These are phyloP conservation scores for Stemphylium beticola DNA, from an alignment of 2,329 filamentous ascomycete species.

Conservation along the genomic window DNA sequence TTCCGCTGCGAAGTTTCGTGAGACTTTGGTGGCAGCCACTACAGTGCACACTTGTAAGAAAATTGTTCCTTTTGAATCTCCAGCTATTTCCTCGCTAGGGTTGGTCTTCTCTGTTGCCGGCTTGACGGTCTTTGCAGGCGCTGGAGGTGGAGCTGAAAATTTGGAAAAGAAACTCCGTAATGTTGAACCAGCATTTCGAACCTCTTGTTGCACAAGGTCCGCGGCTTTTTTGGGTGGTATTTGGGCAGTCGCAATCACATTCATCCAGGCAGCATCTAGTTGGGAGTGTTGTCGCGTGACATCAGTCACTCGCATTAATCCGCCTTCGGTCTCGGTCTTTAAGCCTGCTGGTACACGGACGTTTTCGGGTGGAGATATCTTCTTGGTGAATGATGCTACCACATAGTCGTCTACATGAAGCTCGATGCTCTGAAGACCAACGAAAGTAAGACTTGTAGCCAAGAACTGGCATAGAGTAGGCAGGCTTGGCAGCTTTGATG, in stretches of 20 bases:
- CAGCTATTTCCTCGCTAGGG: conserved; percentile 69
- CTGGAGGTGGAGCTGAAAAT: conserved; percentile 36
- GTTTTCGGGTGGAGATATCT: conserved; percentile 76
- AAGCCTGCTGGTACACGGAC: conserved; percentile 79
- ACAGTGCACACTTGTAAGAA: conserved; percentile 90
- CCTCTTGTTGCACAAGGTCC: conserved; percentile 44
- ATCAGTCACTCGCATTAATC: conserved; percentile 82
- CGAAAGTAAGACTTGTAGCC: conserved; percentile 93
- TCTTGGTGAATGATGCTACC: conserved; percentile 80
- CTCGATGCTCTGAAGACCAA: conserved; percentile 84
- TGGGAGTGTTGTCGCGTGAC: conserved; percentile 87
- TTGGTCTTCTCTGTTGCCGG: conserved; percentile 23
- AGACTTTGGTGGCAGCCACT: conserved; percentile 76
- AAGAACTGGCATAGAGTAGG: conserved; percentile 89
- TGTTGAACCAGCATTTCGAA: conserved; percentile 43
- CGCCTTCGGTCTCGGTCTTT: conserved; percentile 81
- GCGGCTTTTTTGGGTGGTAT: conserved; percentile 52
- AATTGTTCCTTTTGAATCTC: conserved; percentile 75
- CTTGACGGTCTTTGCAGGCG: conserved; percentile 29
- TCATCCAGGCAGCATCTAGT: conserved; percentile 90
- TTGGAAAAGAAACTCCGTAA: conserved; percentile 51
- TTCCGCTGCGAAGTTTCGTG: conserved; percentile 76
- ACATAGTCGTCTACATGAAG: conserved; percentile 89
- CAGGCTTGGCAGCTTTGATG: conserved; percentile 81
- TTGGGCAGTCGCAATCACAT: conserved; percentile 82